Evolutionary conservation across 768 basidiomycete genomes (phyloP).

Genomic region (Cyclocybe cylindracea): DNA sequence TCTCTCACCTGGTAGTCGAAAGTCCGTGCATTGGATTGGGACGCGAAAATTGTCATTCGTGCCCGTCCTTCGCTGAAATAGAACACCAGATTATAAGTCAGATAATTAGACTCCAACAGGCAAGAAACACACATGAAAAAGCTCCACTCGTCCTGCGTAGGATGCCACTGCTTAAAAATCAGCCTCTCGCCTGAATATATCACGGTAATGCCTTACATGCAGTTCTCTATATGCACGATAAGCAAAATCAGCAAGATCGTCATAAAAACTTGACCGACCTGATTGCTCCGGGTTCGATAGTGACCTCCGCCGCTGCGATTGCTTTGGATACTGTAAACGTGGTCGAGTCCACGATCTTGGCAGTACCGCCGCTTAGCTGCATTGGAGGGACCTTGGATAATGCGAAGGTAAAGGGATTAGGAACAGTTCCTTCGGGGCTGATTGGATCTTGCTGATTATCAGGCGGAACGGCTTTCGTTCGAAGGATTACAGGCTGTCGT

Average conservation of each 20-base stretch:
- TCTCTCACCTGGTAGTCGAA: conserved; percentile 55
- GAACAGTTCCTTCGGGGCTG: conserved; percentile 44
- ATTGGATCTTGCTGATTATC: conserved; percentile 37
- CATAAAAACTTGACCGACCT: conserved; percentile 33
- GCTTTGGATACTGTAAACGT: conserved; percentile 53
- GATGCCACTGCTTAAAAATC: conserved; percentile 56
- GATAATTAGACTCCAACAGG: neutral
- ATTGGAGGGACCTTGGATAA: conserved; percentile 48
- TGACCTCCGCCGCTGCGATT: conserved; percentile 57
- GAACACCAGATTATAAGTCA: conserved; percentile 31
- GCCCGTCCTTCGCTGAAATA: conserved; percentile 42
- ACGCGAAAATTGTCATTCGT: conserved; percentile 61
- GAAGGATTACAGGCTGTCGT: neutral
- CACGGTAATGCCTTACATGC: conserved; percentile 38
- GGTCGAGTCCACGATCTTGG: conserved; percentile 59
- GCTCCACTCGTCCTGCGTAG: conserved; percentile 68
- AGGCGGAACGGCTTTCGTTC: conserved; percentile 32
- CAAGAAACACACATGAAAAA: conserved; percentile 48
- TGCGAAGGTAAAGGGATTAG: conserved; percentile 50
- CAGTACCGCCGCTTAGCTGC: conserved; percentile 52
- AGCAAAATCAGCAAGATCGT: neutral
- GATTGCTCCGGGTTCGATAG: conserved; percentile 59
- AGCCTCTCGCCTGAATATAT: conserved; percentile 13
- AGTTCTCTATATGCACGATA: conserved; percentile 39
- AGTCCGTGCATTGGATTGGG: conserved; percentile 53